Conservation (phyloP, 1,284 basidiomycete genomes). For the Tetrapyrgos nigripes region DNA sequence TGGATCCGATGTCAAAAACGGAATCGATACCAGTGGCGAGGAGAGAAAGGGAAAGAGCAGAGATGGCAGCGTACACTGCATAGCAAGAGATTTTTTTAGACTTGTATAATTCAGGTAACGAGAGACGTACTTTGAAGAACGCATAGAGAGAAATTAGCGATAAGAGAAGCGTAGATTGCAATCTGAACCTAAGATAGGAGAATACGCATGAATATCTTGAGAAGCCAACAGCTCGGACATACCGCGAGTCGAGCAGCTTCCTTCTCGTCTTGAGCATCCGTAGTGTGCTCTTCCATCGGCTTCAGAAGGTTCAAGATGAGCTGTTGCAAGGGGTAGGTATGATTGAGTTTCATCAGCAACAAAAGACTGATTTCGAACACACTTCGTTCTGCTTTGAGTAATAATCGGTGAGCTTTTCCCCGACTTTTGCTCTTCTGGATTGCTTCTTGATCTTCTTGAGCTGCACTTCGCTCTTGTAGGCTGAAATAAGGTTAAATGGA, state of each 20-base stretch:
- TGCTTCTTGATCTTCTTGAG: not conserved
- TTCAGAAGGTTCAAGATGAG: slow-evolving; percentile 88
- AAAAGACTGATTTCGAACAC: slow-evolving; percentile 1
- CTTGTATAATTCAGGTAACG: not conserved
- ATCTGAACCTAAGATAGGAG: slow-evolving; percentile 72
- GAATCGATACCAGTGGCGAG: slow-evolving; percentile 91
- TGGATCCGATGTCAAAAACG: slow-evolving; percentile 91
- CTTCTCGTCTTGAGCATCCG: slow-evolving; percentile 72
- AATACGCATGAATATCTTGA: not conserved
- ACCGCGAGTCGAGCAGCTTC: slow-evolving; percentile 71
- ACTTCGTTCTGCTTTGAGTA: not conserved
- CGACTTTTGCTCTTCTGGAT: not conserved
- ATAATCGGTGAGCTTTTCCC: not conserved
- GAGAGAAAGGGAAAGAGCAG: slow-evolving; percentile 85
- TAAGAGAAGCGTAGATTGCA: slow-evolving; percentile 86
- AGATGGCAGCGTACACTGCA: slow-evolving; percentile 85
- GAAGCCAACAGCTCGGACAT: slow-evolving; percentile 27
- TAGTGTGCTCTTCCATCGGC: slow-evolving; percentile 85
- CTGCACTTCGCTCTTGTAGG: not conserved
- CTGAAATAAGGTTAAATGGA: not conserved
- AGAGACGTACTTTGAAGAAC: slow-evolving; percentile 65
- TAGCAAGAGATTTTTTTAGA: slow-evolving; percentile 7
- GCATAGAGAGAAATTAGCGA: slow-evolving; percentile 76
- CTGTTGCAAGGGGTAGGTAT: slow-evolving; percentile 37
- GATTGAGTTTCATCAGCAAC: not conserved